phyloP scores from a whole-genome alignment of 306 rosid species.

The Spatholobus suberectus region DNA sequence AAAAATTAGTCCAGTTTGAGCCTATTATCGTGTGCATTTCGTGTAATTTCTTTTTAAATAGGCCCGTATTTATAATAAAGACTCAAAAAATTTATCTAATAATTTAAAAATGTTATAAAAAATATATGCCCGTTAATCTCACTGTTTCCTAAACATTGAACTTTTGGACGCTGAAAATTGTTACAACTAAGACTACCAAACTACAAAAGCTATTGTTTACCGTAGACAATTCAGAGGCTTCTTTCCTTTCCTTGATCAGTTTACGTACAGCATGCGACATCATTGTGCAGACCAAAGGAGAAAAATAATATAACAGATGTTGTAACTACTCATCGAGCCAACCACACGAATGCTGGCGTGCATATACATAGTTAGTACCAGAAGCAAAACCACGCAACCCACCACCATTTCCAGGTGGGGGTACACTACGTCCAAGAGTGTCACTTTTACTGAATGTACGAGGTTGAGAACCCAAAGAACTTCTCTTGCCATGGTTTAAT shows the following conservation, averaged over 20 bases:
- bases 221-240: background rate
- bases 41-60: no score
- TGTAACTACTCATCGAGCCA: constrained; percentile 66
- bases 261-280: background rate
- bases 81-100: no score
- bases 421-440: constrained; percentile 32
- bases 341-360: constrained; percentile 62
- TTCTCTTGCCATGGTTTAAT: constrained; percentile 46
- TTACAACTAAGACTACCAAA: background rate
- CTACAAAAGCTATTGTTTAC: background rate
- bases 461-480: constrained; percentile 35
- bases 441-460: constrained; percentile 24
- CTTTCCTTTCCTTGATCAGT: background rate
- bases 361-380: constrained; percentile 46
- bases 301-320: background rate
- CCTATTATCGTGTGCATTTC: no score
- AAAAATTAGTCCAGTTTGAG: no score
- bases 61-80: no score
- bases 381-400: constrained; percentile 53
- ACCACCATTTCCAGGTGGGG: constrained; percentile 35
- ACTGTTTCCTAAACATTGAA: no score
- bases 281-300: background rate
- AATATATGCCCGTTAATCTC: no score
- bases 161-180: background rate
- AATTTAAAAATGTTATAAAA: no score